A percentile compares a stretch with the other conserved stretches of the same genome.
Evolutionary conservation across 495 filamentous ascomycete species (phyloP).

Genomic region (Apodospora peruviana): DNA sequence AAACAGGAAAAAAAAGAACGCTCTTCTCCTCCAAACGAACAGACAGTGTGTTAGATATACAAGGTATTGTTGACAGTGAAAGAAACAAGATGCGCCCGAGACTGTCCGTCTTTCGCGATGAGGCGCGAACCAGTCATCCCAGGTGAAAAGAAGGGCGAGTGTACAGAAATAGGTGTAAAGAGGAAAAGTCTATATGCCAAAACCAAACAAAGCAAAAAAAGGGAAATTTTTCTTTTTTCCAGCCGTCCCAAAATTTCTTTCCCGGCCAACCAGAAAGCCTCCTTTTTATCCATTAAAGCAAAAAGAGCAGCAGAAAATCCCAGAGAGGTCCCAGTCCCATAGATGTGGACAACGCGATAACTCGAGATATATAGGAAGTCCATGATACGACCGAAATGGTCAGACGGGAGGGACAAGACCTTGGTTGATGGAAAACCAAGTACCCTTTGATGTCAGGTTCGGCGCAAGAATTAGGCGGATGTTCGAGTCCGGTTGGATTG

Average conservation of each 20-base stretch:
- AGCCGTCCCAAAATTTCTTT: slow-evolving; percentile 19
- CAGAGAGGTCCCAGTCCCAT: not conserved
- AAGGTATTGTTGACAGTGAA: slow-evolving; percentile 11
- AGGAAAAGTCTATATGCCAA: slow-evolving; percentile 40
- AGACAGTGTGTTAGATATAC: slow-evolving; percentile 20
- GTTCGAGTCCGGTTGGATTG: not conserved
- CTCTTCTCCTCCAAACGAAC: not conserved
- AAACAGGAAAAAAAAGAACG: slow-evolving; percentile 3
- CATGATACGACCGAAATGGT: no score
- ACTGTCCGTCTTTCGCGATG: no score
- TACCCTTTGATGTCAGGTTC: not conserved
- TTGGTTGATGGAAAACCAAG: not conserved
- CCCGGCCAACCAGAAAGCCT: slow-evolving; percentile 21
- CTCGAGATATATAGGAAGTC: not conserved
- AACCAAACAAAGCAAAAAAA: slow-evolving; percentile 15
- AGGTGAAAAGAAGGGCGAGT: slow-evolving; percentile 10
- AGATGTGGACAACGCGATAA: not conserved
- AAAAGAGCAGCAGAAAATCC: not conserved
- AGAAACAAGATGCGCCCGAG: no score
- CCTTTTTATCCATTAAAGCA: not conserved
- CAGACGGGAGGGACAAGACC: not conserved
- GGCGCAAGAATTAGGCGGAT: not conserved
- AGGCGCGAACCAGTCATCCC: no score
- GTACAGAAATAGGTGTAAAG: slow-evolving; percentile 10
- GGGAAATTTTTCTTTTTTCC: slow-evolving; percentile 29